These are phyloP conservation scores for Geosmithia morbida DNA, from an alignment of 2,329 filamentous ascomycete species.

Conservation along the genomic window DNA sequence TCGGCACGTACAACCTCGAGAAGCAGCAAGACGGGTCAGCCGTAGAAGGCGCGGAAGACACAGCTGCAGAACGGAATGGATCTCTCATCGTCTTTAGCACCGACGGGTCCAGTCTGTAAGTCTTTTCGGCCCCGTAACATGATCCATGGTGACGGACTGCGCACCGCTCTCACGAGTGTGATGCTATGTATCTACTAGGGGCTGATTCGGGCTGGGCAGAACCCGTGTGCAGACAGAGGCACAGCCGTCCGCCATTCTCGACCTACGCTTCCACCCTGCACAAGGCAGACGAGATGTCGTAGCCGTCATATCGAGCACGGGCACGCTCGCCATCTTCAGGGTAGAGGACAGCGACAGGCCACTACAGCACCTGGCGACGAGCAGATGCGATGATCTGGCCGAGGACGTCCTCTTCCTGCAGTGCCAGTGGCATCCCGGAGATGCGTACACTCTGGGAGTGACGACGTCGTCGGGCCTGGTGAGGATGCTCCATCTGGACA, in stretches of 20 bases:
- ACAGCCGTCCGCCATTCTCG: constrained; percentile 63
- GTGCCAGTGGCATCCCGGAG: constrained; percentile 55
- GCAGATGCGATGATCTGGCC: constrained; percentile 32
- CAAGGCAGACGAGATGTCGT: constrained; percentile 36
- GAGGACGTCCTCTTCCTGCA: constrained; percentile 53
- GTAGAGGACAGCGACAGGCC: constrained; percentile 21
- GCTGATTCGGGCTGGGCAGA: constrained; percentile 17
- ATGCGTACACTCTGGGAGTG: constrained; percentile 43
- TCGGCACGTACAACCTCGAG: constrained; percentile 75
- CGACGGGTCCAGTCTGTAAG: constrained; percentile 40
- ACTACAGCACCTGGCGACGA: constrained; percentile 25
- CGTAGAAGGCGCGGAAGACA: constrained; percentile 9
- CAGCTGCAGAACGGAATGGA: constrained; percentile 53
- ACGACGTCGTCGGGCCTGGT: constrained; percentile 59
- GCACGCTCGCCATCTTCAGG: constrained; percentile 49
- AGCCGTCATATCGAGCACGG: constrained; percentile 67
- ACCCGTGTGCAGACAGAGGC: constrained; percentile 40
- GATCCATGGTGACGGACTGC: no score
- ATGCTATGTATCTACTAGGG: constrained; percentile 1
- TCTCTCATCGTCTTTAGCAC: constrained; percentile 56
- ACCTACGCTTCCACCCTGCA: constrained; percentile 62
- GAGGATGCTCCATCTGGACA: constrained; percentile 33
- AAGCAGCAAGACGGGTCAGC: constrained; percentile 17
- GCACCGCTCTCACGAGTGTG: no score
- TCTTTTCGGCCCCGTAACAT: constrained; percentile 6